phyloP scores from a whole-genome alignment of 345 rosid species.

The Populus davidiana region DNA sequence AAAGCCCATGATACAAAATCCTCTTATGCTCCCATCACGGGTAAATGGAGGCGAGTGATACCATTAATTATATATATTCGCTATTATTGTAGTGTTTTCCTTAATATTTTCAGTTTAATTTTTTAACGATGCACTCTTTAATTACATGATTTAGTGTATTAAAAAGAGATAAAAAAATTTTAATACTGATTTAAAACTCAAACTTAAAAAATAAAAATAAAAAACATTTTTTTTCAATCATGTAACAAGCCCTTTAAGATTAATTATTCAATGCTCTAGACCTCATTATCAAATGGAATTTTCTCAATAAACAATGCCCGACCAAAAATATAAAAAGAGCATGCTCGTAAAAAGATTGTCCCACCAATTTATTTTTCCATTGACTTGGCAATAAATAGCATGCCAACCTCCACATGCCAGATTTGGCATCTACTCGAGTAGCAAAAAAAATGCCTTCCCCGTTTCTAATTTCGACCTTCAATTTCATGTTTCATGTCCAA shows the following conservation, averaged over 20 bases:
- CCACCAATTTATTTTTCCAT: not conserved
- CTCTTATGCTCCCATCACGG: not conserved
- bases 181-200: too few relatives aligned
- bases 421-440: not conserved
- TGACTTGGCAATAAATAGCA: constrained; percentile 7
- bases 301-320: not conserved
- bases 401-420: not conserved
- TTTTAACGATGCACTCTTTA: too few relatives aligned
- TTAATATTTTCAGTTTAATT: too few relatives aligned
- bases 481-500: not conserved
- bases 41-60: not conserved
- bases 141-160: too few relatives aligned
- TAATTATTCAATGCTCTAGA: not conserved
- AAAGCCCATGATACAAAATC: not conserved
- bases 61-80: not conserved
- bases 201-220: too few relatives aligned
- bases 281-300: not conserved
- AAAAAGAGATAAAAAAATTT: too few relatives aligned
- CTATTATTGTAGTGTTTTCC: too few relatives aligned
- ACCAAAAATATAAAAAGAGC: not conserved
- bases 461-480: not conserved
- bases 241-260: too few relatives aligned
- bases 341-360: not conserved
- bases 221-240: too few relatives aligned
- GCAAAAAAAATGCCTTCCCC: not conserved